Base-by-base conservation (phyloP, 148 eudicot species). In the Rhododendron kiyosumense region DNA sequence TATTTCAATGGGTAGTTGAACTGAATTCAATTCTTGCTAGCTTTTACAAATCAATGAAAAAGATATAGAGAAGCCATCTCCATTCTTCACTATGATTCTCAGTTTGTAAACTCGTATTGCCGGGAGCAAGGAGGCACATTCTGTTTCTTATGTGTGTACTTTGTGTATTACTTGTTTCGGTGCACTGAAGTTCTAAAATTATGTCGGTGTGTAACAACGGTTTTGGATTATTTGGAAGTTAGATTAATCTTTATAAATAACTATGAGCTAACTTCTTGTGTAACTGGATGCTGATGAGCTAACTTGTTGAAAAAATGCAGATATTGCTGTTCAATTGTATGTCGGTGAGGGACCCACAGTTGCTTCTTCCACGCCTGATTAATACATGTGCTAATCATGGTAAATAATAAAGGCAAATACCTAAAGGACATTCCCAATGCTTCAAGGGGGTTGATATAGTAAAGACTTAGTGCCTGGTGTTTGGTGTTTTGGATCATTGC, bases 241-340 rank as follows among this genome's bases (percentile, higher is more conserved):
- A 18, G 26, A 80, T 51, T 13, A 15, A 8, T 54, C 13, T n/a
- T 18, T 18, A 36, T 7, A 17, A 18, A 34, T 26, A 18, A 38
- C 32, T 67, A 67, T 26, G 74, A 10, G 74, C 34, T 67, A 67
- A 67, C 32, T 67, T 9, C 1, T 67, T 67, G 15, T 26, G 28
- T 26, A 67, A 26, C 32, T 61, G 51, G 78, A 81, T 87, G 75
- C 51, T 80, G 77, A 36, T 82, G 65, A 84, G 59, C 87, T 92
- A 71, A 74, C 17, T 74, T 76, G 61, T 87, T 92, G 85, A 81
- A 84, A 79, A 15, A 82, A 78, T 88, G 94, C 98, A 97, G 98
- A 94, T 97, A 86, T 91, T 97, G 91, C 89, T 97, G 89, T 97
- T 97, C 93, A 97, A 97, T 88, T 97, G 99, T 86, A 97, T 97